phyloP scores from a whole-genome alignment of 495 filamentous ascomycete species.

The Penicillium coffeae region DNA sequence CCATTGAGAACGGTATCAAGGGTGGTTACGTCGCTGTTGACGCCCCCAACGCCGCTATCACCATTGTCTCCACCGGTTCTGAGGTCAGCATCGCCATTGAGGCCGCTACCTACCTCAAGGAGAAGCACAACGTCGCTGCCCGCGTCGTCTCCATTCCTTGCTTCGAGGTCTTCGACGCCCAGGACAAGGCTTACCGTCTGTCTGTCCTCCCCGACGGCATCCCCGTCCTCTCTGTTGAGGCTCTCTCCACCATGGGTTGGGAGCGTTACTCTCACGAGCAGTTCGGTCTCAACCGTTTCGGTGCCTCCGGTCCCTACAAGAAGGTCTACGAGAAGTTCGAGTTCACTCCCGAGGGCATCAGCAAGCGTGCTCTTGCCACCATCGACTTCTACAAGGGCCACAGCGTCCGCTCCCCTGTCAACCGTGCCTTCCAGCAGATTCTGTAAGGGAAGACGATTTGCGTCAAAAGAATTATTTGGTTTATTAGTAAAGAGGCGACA shows the following conservation, averaged over 20 bases:
- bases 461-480: conserved; percentile 28
- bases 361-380: conserved; percentile 87
- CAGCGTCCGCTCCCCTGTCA: conserved; percentile 86
- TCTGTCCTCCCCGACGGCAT: conserved; percentile 90
- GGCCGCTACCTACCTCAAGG: conserved; percentile 82
- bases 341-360: conserved; percentile 92
- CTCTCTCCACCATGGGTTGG: conserved; percentile 91
- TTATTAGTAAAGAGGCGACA: conserved; percentile 23
- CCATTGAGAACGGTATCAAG: conserved; percentile 81
- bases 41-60: conserved; percentile 77
- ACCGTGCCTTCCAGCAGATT: conserved; percentile 66
- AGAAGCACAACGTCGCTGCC: conserved; percentile 81
- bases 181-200: conserved; percentile 90
- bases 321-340: conserved; percentile 99
- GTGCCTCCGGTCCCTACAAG: conserved; percentile 95
- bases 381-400: conserved; percentile 96
- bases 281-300: conserved; percentile 97
- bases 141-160: conserved; percentile 96
- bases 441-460: conserved; percentile 29
- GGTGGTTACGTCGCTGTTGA: conserved; percentile 92
- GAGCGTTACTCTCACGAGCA: conserved; percentile 98
- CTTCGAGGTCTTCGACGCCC: conserved; percentile 94
- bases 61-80: conserved; percentile 90
- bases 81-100: conserved; percentile 94
- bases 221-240: conserved; percentile 89